Base-by-base conservation (phyloP, 768 basidiomycete genomes). In the Clathrus columnatus region DNA sequence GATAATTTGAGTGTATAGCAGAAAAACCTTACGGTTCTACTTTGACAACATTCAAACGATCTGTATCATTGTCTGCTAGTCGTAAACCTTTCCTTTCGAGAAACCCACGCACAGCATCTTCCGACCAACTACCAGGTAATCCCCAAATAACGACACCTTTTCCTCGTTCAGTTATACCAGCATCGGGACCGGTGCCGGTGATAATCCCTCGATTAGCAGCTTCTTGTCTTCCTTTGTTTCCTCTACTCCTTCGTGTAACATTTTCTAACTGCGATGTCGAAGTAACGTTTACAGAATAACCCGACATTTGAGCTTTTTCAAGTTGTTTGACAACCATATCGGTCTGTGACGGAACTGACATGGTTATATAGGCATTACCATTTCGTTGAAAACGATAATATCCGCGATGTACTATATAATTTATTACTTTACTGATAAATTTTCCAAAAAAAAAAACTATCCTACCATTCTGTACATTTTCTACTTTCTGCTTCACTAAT, bases 311-410 rank as follows among this genome's bases (percentile, higher is more conserved):
- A n/a, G 75, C 56, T 2, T 69, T 70, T 48, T 71, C 61, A 4
- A 87, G 73, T 20, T 68, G 68, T 3, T 65, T 64, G 0, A 82
- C 51, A 55, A 73, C 78, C 5, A 44, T n/a, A 2, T 55, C 5
- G 26, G 66, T 64, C 16, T 62, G 64, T 20, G 79, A 71, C 0
- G 79, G 67, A 30, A 73, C 69, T 10, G 74, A 66, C 54, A 88
- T 67, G 14, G 79, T 78, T 47, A 91, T 66, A 60, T 77, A 70
- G 6, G 84, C 87, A 20, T 69, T 68, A 27, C 81, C 79, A 1
- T 79, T 80, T 6, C 85, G 83, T 21, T 69, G 63, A 67, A 86
- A 85, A 50, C 75, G 75, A 36, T 72, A 61, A 61, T 90, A 86
- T 51, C 82, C 72, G 26, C 87, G 62, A 18, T 76, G 71, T 23